Evolutionary conservation across 768 basidiomycete species (phyloP).

Genomic region (Dacryopinax spathularia): DNA sequence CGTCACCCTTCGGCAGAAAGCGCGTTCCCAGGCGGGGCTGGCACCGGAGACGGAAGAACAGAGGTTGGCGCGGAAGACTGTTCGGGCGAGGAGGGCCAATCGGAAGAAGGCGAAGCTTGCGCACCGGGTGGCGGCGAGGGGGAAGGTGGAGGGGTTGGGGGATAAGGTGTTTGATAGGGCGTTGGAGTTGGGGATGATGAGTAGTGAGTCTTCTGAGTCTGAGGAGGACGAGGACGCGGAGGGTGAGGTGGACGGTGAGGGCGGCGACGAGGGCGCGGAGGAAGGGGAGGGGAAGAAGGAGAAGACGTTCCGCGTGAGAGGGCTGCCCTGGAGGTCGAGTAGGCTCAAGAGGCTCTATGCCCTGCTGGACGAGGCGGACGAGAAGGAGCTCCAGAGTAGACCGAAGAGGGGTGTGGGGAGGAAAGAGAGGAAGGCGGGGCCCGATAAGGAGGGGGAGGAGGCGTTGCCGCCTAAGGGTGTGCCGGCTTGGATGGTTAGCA

Average conservation of each 20-base stretch:
- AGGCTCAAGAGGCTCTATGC: neutral
- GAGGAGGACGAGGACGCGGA: conserved; percentile 1
- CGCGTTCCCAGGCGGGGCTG: neutral
- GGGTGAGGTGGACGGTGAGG: conserved; percentile 1
- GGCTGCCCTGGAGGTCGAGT: neutral
- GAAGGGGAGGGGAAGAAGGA: conserved; percentile 1
- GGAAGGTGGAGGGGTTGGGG: neutral
- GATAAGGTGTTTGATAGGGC: neutral
- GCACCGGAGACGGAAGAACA: conserved; percentile 2
- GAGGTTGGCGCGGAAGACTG: neutral
- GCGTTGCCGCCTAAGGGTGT: neutral
- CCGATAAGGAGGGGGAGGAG: neutral
- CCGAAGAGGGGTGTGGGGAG: neutral
- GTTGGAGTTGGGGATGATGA: neutral
- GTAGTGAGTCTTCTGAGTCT: conserved; percentile 5
- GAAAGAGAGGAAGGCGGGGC: neutral
- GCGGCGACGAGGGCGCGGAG: conserved; percentile 5
- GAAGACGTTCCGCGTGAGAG: neutral
- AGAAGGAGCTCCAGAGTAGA: neutral
- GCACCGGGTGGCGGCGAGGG: neutral
- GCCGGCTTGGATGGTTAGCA: neutral
- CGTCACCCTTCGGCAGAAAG: neutral
- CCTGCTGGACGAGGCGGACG: neutral
- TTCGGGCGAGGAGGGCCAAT: neutral
- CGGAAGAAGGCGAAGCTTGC: neutral